phyloP scores from a whole-genome alignment of 164 flowering plant genomes.

The Taxillus chinensis region DNA sequence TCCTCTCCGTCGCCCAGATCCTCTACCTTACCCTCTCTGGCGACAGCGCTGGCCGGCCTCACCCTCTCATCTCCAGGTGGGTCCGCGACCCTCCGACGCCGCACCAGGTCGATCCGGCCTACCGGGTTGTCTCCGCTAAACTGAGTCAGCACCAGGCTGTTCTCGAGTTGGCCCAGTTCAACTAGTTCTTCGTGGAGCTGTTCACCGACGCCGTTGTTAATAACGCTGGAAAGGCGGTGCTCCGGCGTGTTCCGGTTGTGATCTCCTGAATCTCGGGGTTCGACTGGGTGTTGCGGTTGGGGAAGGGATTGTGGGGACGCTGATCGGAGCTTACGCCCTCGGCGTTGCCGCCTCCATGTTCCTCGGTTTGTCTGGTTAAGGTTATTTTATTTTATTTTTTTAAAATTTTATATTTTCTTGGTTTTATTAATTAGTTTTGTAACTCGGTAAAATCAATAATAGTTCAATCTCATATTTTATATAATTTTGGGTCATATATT shows the following conservation, averaged over 20 bases:
- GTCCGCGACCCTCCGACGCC: conserved; percentile 51
- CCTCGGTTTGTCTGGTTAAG: conserved; percentile 31
- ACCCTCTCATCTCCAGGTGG: conserved; percentile 52
- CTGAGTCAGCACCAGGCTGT: background rate
- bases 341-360: conserved; percentile 51
- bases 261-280: conserved; percentile 57
- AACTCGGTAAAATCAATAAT: too few relatives aligned
- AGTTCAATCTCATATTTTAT: too few relatives aligned
- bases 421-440: too few relatives aligned
- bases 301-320: conserved; percentile 36
- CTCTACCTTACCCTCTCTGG: conserved; percentile 44
- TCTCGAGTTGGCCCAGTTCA: conserved; percentile 26
- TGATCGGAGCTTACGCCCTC: conserved; percentile 57
- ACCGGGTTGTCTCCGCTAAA: conserved; percentile 10
- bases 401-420: too few relatives aligned
- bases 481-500: too few relatives aligned
- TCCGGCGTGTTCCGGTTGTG: conserved; percentile 41
- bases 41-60: background rate
- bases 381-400: background rate
- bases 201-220: conserved; percentile 36
- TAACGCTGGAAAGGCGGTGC: conserved; percentile 30
- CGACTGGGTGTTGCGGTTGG: conserved; percentile 35
- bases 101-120: conserved; percentile 49
- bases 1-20: conserved; percentile 42
- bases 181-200: conserved; percentile 43